These are phyloP conservation scores for Kodamaea lidongshanica DNA, from an alignment of 805 yeast genomes.

Conservation along the genomic window DNA sequence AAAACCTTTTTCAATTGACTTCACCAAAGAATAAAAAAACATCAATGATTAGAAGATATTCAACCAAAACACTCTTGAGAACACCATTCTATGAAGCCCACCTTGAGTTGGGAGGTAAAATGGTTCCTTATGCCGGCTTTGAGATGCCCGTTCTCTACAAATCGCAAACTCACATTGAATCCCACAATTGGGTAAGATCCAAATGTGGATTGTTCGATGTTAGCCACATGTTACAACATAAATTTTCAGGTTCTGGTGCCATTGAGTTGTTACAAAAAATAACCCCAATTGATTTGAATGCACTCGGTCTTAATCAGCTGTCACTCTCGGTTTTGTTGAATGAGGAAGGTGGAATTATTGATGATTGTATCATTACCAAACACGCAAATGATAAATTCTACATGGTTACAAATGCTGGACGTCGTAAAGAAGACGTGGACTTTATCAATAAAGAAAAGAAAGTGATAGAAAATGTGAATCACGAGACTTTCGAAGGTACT, in stretches of 20 bases:
- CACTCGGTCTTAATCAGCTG: constrained; percentile 51
- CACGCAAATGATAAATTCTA: constrained; percentile 71
- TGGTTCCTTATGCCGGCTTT: constrained; percentile 96
- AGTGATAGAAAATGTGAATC: constrained; percentile 32
- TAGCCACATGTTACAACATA: constrained; percentile 95
- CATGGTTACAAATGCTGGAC: constrained; percentile 94
- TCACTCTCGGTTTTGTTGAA: constrained; percentile 74
- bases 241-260: constrained; percentile 62
- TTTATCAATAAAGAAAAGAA: constrained; percentile 54
- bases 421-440: constrained; percentile 71
- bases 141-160: constrained; percentile 89
- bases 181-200: constrained; percentile 89
- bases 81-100: constrained; percentile 86
- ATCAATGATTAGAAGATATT: constrained; percentile 19
- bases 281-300: constrained; percentile 81
- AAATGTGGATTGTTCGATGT: constrained; percentile 93
- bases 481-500: constrained; percentile 56
- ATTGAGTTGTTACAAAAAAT: constrained; percentile 63
- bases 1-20: too few relatives aligned
- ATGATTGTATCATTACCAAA: constrained; percentile 89
- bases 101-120: constrained; percentile 70
- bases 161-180: constrained; percentile 81
- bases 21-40: too few relatives aligned
- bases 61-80: constrained; percentile 35
- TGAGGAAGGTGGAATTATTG: constrained; percentile 73